Evolutionary conservation across 768 basidiomycete species (phyloP), one percentile per base, ranked within the genome.

Genomic region (Hirschioporus abietinus): DNA sequence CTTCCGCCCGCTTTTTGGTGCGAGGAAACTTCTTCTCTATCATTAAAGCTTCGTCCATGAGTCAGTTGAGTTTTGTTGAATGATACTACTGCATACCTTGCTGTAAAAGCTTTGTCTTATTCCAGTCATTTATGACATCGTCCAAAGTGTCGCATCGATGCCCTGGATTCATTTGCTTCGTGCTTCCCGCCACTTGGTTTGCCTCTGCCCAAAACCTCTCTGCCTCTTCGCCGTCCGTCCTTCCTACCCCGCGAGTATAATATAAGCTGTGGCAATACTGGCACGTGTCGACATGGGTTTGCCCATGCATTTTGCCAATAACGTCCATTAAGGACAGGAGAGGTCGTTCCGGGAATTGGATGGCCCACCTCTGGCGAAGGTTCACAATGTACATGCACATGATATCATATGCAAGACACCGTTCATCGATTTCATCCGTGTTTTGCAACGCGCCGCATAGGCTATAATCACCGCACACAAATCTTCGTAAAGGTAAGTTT

Each of bases 311-410:
- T 42, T 73, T 73, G 25, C 30, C 30, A 23, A 61, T 61, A 3
- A 61, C 12, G 60, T 61, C 60, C 15, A 15, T 5, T 3, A 12
- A 23, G 24, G 60, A 25, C 3, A 18, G 60, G 4, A 18, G 18
- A 17, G 23, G 15, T 5, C 15, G 12, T 5, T 24, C 15, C 12
- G 60, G 12, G 17, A 61, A 61, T 15, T 34, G 60, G 15, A 25
- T 34, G 5, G 17, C 60, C 24, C 24, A 25, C 15, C 30, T 25
- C 60, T 25, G 24, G 5, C 10, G 36, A 10, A 76, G 62, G 24
- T 76, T 71, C 52, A 67, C 68, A 24, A 35, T 52, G 69, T 70
- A 76, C 59, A 75, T 74, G 58, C 74, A 76, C 1, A 67, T 66
- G 20, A 76, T 76, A 52, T 76, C 72, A 36, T 76, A 76, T 7